These are phyloP conservation scores for Colletotrichum lini DNA, from an alignment of 2,329 filamentous ascomycete genomes.

Conservation along the genomic window DNA sequence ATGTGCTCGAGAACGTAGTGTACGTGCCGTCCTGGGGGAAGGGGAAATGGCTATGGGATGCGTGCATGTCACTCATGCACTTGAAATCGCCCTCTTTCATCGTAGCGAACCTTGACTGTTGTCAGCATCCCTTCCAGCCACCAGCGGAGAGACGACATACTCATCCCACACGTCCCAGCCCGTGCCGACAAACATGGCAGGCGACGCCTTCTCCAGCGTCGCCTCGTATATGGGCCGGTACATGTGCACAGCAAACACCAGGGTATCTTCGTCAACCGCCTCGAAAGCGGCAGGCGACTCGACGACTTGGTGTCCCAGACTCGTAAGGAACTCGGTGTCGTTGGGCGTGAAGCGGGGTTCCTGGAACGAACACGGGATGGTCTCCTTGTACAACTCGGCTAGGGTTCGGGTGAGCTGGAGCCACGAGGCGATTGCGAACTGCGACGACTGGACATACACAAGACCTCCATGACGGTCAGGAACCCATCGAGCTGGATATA, in stretches of 20 bases:
- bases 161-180: conserved; percentile 65
- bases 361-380: conserved; percentile 65
- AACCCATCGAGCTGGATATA: conserved; percentile 70
- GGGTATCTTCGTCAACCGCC: conserved; percentile 60
- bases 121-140: background rate
- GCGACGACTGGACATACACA: conserved; percentile 53
- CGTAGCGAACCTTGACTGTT: conserved; percentile 19
- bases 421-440: background rate
- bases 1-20: conserved; percentile 58
- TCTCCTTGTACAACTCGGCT: conserved; percentile 34
- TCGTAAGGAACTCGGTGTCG: conserved; percentile 67
- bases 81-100: conserved; percentile 47
- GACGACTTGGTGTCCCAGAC: conserved; percentile 67
- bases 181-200: conserved; percentile 72
- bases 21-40: conserved; percentile 58
- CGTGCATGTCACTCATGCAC: conserved; percentile 53
- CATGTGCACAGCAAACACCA: conserved; percentile 76
- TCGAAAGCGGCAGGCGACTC: conserved; percentile 68
- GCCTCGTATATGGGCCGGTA: conserved; percentile 68
- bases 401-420: background rate
- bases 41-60: conserved; percentile 47
- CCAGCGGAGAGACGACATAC: conserved; percentile 53
- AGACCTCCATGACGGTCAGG: conserved; percentile 59
- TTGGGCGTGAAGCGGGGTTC: conserved; percentile 66
- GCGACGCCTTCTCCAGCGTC: conserved; percentile 61